Evolutionary conservation across 1,139 yeast genomes (phyloP), one percentile per base, ranked within the genome.

Genomic region (Zygotorulaspora mrakii): DNA sequence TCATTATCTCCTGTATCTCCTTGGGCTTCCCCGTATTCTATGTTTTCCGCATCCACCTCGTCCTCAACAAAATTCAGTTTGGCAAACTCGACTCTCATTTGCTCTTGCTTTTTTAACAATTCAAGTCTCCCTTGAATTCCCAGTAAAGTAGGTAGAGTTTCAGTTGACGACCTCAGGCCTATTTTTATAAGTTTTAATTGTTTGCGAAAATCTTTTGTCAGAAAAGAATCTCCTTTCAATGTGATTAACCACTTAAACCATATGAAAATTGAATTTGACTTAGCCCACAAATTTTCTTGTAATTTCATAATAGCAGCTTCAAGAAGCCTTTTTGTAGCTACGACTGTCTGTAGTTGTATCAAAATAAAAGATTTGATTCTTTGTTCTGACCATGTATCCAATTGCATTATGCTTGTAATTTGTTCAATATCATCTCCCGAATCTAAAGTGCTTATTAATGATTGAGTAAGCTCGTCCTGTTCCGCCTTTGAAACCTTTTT

Each of bases 111-210:
- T 49, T 77, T 73, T 33, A 89, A 69, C 68, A 91, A 73, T 49
- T 79, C 82, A 46, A 91, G 67, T 50, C 94, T 77, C 36, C 96
- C 96, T 60, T 89, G 94, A 37, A 91, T 71, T 34, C 94, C 86
- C 44, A 89, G 68, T 36, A 89, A 69, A 39, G 83, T 73, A 2
- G 95, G 91, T 41, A 89, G 40, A 1, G 56, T 47, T 11, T 55
- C 61, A 8, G 47, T 46, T 2, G 64, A 53, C 9, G 51, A 21
- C 28, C 48, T 55, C 20, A 62, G 34, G 1, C 60, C 44, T 5
- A 54, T 45, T 40, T 52, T 57, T 7, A 61, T 33, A 22, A 50
- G 57, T 34, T 55, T 62, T 7, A 50, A 40, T 10, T 47, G 43
- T 33, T 58, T 61, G 31, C 47, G 52, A 10, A 45, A 42, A 12